Conservation (phyloP, 2,329 filamentous ascomycete genomes). For the Fusarium sp. region DNA sequence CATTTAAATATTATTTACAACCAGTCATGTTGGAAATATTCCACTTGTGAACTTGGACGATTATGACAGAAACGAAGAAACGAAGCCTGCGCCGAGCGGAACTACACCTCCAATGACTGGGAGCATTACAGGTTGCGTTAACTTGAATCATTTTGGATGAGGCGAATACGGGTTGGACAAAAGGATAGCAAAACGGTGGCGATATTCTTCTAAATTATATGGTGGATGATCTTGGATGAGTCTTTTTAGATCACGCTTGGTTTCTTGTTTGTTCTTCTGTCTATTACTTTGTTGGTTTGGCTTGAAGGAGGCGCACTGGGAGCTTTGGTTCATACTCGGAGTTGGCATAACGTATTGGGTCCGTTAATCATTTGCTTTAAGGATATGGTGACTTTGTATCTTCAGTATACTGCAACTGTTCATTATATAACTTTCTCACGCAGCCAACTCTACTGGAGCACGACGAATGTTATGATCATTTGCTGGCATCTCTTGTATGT, state of each 20-base stretch:
- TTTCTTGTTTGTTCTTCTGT: conserved; percentile 5
- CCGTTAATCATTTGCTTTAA: not conserved
- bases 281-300: not conserved
- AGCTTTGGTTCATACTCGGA: not conserved
- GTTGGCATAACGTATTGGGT: not conserved
- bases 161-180: conserved; percentile 5
- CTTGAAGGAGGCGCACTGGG: not conserved
- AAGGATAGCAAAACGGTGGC: not conserved
- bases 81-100: conserved; percentile 8
- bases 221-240: not conserved
- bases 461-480: not conserved
- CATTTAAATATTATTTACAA: conserved; percentile 14
- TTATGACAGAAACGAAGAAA: conserved; percentile 35
- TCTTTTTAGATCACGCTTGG: conserved; percentile 2
- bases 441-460: conserved; percentile 10
- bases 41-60: conserved; percentile 11
- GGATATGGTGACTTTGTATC: not conserved
- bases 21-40: conserved; percentile 3
- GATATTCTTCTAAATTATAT: not conserved
- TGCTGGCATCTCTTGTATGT: conserved; percentile 4
- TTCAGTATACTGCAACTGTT: not conserved
- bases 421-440: not conserved
- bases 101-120: conserved; percentile 7
- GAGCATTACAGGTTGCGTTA: conserved; percentile 3
- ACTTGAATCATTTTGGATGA: conserved; percentile 8